Base-by-base conservation (phyloP, 805 yeast genomes). In the Metschnikowia cerradonensis region DNA sequence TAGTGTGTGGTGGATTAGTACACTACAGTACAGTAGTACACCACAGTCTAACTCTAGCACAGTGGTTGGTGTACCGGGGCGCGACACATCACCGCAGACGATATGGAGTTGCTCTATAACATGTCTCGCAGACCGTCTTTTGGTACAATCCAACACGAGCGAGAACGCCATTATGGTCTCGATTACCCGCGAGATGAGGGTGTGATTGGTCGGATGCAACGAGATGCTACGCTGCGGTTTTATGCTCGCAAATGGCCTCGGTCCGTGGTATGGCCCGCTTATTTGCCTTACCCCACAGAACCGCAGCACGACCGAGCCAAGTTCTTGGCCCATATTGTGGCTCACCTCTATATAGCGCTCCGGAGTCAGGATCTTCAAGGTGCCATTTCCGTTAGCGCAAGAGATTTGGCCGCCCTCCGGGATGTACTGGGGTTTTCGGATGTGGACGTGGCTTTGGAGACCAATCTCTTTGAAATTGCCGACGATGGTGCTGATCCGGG, bases 231-330 rank as follows among this genome's bases (percentile, higher is more conserved):
- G 3, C 70, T 75, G 8, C 62, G 76, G 13, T 74, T 70, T 52
- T 75, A 55, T 54, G 63, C 77, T 15, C 60, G 78, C 23, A 38
- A 55, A 2, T 56, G 73, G 33, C 75, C 75, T 4, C 65, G 82
- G 49, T 72, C 80, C 4, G 55, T 74, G 22, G 64, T 72, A 54
- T 59, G 73, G 33, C 75, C 76, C 1, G 66, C 63, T 15, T 60
- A 79, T 45, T 72, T 92, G 26, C 98, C 98, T 0, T 94, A 91
- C 65, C 70, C 74, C 40, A 79, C 85, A 0, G 97, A 90, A 64
- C 59, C 81, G 1, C 82, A 82, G 14, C 69, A 70, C 33, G 95
- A 87, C 51, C 86, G 83, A 51, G 86, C 88, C 15, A 78, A 76
- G 48, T 90, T 90, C 59, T 71, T 92, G 37, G 77, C 88, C 41